These are phyloP conservation scores for Pseudocercospora vitis DNA, from an alignment of 2,329 filamentous ascomycete genomes.

Conservation along the genomic window DNA sequence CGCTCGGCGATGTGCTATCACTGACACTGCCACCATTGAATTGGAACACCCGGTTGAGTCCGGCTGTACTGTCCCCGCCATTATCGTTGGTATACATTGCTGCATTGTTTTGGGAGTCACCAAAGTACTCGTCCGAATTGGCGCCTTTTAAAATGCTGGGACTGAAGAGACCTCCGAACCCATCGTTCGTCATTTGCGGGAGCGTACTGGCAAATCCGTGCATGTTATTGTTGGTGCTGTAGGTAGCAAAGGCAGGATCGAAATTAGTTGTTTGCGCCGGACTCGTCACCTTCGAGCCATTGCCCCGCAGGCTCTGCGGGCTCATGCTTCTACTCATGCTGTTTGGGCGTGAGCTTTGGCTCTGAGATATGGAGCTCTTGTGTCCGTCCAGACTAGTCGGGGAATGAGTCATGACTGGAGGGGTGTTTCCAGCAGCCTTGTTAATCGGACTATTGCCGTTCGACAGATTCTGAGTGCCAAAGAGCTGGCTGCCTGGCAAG, in stretches of 20 bases:
- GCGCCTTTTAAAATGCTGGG: conserved; percentile 54
- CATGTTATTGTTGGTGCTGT: conserved; percentile 38
- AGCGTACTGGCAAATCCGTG: conserved; percentile 38
- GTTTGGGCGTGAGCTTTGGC: conserved; percentile 27
- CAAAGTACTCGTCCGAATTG: conserved; percentile 38
- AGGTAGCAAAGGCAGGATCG: conserved; percentile 30
- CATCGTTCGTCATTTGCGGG: conserved; percentile 38
- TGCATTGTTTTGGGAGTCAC: conserved; percentile 15
- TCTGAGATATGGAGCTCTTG: conserved; percentile 14
- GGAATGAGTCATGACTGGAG: conserved; percentile 29
- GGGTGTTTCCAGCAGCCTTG: conserved; percentile 29
- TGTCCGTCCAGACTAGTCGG: conserved; percentile 19
- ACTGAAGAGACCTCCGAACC: conserved; percentile 61
- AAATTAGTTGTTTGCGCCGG: conserved; percentile 19
- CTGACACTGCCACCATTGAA: conserved; percentile 52
- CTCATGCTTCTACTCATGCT: conserved; percentile 39
- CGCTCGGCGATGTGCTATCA: conserved; percentile 53
- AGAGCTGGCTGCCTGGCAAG: conserved; percentile 58
- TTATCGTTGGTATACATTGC: conserved; percentile 29
- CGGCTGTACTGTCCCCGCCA: conserved; percentile 45
- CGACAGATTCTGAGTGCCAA: conserved; percentile 35
- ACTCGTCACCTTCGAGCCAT: conserved; percentile 29
- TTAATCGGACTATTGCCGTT: conserved; percentile 42
- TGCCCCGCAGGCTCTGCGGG: conserved; percentile 30
- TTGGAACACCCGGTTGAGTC: conserved; percentile 50